Percentiles rank a stretch among this genome's conserved stretches.
Evolutionary conservation across 2,329 filamentous ascomycete genomes (phyloP).

Genomic region (Epichloe typhina): DNA sequence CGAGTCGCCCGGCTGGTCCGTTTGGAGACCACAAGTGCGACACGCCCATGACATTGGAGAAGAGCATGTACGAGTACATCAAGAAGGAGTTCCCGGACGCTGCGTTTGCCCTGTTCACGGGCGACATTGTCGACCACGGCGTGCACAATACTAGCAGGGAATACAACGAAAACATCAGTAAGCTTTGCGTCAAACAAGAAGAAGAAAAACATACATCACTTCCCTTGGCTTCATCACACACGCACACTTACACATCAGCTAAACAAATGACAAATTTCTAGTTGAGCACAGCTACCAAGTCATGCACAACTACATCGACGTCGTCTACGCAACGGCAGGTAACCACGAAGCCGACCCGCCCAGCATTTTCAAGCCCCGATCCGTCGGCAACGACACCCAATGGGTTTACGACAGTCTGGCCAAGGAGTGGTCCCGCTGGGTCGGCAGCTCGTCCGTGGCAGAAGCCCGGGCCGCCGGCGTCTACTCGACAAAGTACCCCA

Average conservation of each 20-base stretch:
- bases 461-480: constrained; percentile 29
- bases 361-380: constrained; percentile 35
- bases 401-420: constrained; percentile 41
- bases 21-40: constrained; percentile 41
- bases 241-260: too few species aligned
- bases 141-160: constrained; percentile 28
- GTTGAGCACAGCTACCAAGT: constrained; percentile 33
- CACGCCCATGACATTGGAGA: constrained; percentile 32
- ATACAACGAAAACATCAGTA: constrained; percentile 18
- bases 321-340: constrained; percentile 39
- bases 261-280: constrained; percentile 3
- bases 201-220: too few species aligned
- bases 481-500: constrained; percentile 33
- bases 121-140: constrained; percentile 41
- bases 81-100: constrained; percentile 29
- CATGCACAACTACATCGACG: constrained; percentile 28
- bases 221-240: too few species aligned
- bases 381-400: constrained; percentile 26
- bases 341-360: constrained; percentile 43
- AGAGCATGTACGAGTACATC: constrained; percentile 42
- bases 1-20: constrained; percentile 32
- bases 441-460: constrained; percentile 20
- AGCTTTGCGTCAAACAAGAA: background rate
- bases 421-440: constrained; percentile 32
- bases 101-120: constrained; percentile 42